Evolutionary conservation across 2,329 filamentous ascomycete species (phyloP).

Genomic region (Arthrobotrys iridis): DNA sequence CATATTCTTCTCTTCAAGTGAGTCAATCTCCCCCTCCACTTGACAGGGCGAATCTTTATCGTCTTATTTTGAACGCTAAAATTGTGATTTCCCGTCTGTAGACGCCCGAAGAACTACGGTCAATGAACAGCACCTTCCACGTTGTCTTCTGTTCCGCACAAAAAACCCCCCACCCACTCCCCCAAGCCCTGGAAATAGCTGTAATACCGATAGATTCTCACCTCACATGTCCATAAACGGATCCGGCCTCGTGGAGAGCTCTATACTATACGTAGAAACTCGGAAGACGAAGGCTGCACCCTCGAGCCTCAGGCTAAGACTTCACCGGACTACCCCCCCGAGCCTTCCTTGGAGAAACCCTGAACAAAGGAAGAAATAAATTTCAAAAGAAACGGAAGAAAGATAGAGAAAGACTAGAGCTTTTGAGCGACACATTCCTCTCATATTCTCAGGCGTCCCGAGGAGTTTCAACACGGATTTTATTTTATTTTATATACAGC

Average conservation of each 20-base stretch:
- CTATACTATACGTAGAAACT: neutral
- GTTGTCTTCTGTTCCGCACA: neutral
- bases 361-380: neutral
- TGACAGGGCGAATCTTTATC: neutral
- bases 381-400: neutral
- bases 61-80: neutral
- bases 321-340: too few relatives aligned
- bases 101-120: constrained; percentile 46
- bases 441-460: constrained; percentile 53
- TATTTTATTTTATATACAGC: constrained; percentile 1
- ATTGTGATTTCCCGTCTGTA: neutral
- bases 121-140: neutral
- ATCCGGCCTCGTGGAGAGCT: neutral
- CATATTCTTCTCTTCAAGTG: constrained; percentile 99
- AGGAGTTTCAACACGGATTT: constrained; percentile 34
- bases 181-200: too few relatives aligned
- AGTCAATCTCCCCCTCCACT: constrained; percentile 60
- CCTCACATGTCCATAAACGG: neutral
- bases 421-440: constrained; percentile 18
- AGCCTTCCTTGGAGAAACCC: neutral
- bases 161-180: neutral
- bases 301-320: neutral
- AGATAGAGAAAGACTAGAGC: constrained; percentile 1
- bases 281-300: neutral
- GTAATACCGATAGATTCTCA: neutral